Conservation (phyloP, 805 yeast genomes). For the Schwanniomyces vanrijiae region DNA sequence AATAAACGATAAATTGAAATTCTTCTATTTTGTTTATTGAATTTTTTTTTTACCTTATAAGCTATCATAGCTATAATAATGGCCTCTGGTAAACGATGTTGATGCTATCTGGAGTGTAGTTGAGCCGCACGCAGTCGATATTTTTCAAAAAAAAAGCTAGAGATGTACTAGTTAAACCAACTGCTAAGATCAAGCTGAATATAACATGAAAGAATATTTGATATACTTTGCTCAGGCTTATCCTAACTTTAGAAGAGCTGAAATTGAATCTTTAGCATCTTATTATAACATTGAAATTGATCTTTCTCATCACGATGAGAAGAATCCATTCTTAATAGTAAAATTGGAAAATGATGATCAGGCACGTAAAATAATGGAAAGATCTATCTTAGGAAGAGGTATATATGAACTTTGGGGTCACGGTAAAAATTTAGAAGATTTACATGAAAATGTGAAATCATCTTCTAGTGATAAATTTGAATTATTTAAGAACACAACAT, state of each 20-base stretch:
- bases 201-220: constrained; percentile 60
- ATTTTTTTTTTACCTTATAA: too few relatives aligned
- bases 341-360: constrained; percentile 63
- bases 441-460: constrained; percentile 53
- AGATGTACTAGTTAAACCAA: not conserved
- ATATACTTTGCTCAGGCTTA: constrained; percentile 86
- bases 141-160: not conserved
- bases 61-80: too few relatives aligned
- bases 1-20: too few relatives aligned
- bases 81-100: too few relatives aligned
- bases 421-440: constrained; percentile 52
- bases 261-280: constrained; percentile 80
- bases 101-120: not conserved
- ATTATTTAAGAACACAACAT: constrained; percentile 47
- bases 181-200: not conserved
- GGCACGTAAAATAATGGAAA: constrained; percentile 60
- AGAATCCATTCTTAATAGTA: constrained; percentile 70
- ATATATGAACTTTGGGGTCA: constrained; percentile 86
- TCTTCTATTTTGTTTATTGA: not conserved
- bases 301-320: constrained; percentile 54
- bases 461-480: constrained; percentile 33
- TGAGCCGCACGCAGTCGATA: not conserved
- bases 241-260: constrained; percentile 75
- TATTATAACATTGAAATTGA: constrained; percentile 58
- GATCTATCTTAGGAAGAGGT: constrained; percentile 71